phyloP scores from a whole-genome alignment of 148 eudicot genomes.

The Heliamphora exappendiculata region DNA sequence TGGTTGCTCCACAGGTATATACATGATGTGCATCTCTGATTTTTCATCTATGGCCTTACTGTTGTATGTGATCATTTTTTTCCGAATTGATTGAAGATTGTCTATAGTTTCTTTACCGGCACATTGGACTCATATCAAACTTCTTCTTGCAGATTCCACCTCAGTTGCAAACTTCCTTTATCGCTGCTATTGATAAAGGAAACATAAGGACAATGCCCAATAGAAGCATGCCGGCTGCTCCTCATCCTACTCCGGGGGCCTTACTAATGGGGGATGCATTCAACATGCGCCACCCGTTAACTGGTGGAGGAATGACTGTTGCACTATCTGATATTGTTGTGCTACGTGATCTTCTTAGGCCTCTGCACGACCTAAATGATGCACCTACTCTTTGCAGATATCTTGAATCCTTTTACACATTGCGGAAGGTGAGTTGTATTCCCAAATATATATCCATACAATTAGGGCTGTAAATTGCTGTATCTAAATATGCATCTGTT shows the following conservation, averaged over 20 bases:
- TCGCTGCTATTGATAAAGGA: slow-evolving; percentile 59
- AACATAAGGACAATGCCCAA: slow-evolving; percentile 71
- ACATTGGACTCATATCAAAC: not conserved
- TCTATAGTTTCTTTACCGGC: not conserved
- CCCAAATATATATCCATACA: not conserved
- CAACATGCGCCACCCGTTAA: slow-evolving; percentile 89
- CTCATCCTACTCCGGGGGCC: slow-evolving; percentile 79
- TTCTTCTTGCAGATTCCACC: slow-evolving; percentile 54
- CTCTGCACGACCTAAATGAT: slow-evolving; percentile 57
- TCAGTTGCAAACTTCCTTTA: slow-evolving; percentile 48
- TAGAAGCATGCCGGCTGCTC: slow-evolving; percentile 83
- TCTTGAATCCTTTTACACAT: slow-evolving; percentile 75
- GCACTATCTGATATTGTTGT: slow-evolving; percentile 78
- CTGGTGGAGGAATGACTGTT: slow-evolving; percentile 96
- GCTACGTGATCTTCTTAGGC: slow-evolving; percentile 66
- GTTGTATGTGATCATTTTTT: not conserved
- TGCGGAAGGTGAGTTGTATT: slow-evolving; percentile 55
- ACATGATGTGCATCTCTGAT: not conserved
- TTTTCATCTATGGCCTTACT: not conserved
- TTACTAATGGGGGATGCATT: slow-evolving; percentile 90
- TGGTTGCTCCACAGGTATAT: slow-evolving; percentile 67
- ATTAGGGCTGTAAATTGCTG: too few species aligned
- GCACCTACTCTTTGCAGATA: slow-evolving; percentile 63
- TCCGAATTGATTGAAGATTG: not conserved
- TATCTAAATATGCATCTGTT: too few species aligned